A percentile compares a stretch with the other conserved stretches of the same genome.
Evolutionary conservation across 2,329 filamentous ascomycete genomes (phyloP).

Genomic region (Erysiphe pulchra): DNA sequence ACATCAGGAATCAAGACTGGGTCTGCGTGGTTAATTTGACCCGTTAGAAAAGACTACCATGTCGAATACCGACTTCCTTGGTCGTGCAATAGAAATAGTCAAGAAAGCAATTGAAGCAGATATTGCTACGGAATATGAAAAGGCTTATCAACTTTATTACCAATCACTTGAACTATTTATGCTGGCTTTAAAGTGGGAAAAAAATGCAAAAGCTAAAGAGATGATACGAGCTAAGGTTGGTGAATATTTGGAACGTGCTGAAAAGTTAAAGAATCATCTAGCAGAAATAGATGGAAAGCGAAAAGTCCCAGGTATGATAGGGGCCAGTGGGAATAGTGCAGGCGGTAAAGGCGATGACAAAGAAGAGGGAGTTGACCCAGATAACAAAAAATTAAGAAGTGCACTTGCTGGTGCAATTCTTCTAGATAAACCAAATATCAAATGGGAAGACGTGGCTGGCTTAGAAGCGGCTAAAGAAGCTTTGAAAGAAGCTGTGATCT

Average conservation of each 20-base stretch:
- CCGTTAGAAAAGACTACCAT: slow-evolving; percentile 21
- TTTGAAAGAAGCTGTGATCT: slow-evolving; percentile 85
- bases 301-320: slow-evolving; percentile 46
- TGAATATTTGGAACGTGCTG: slow-evolving; percentile 96
- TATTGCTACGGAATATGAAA: slow-evolving; percentile 86
- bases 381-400: slow-evolving; percentile 82
- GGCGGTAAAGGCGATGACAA: slow-evolving; percentile 34
- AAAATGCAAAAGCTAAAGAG: slow-evolving; percentile 89
- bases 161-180: slow-evolving; percentile 92
- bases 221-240: slow-evolving; percentile 88
- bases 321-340: slow-evolving; percentile 42
- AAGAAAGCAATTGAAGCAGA: slow-evolving; percentile 95
- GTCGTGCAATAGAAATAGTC: slow-evolving; percentile 85
- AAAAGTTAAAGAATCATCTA: slow-evolving; percentile 88
- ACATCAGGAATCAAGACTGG: too few relatives aligned
- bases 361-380: slow-evolving; percentile 48
- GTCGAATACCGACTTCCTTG: slow-evolving; percentile 93
- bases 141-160: slow-evolving; percentile 92
- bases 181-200: slow-evolving; percentile 98
- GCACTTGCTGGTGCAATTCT: slow-evolving; percentile 80
- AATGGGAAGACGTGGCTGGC: slow-evolving; percentile 95
- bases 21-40: too few relatives aligned
- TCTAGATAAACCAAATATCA: slow-evolving; percentile 83
- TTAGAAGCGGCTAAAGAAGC: slow-evolving; percentile 88
- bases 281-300: slow-evolving; percentile 44